phyloP scores from a whole-genome alignment of 2,329 filamentous ascomycete species.

The Sporothrix humicola region DNA sequence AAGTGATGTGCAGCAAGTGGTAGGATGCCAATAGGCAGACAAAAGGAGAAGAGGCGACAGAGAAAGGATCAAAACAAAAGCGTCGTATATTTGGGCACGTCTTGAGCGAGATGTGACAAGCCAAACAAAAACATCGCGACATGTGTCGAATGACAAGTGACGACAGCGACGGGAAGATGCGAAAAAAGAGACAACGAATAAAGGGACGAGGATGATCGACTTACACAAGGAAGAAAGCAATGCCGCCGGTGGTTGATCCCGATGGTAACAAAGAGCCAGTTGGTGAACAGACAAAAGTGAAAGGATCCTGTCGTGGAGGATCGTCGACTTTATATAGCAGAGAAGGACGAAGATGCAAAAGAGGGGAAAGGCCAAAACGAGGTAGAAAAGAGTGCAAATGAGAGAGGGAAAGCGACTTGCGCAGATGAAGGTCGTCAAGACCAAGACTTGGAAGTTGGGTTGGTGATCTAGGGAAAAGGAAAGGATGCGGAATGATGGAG shows the following conservation, averaged over 20 bases:
- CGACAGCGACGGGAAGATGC: neutral
- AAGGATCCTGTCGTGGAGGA: neutral
- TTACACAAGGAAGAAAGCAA: constrained; percentile 15
- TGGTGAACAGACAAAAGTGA: constrained; percentile 17
- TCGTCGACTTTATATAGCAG: constrained; percentile 26
- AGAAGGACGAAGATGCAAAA: constrained; percentile 1
- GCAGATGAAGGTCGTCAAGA: constrained; percentile 24
- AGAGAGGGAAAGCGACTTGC: constrained; percentile 9
- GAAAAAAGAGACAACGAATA: neutral
- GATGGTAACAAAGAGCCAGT: constrained; percentile 1
- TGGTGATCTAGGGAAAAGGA: neutral
- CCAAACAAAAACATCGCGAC: neutral
- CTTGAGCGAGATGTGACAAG: neutral
- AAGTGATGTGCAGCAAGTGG: constrained; percentile 3
- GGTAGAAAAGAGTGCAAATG: neutral
- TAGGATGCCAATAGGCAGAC: neutral
- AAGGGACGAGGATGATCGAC: neutral
- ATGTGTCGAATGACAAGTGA: neutral
- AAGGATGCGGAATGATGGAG: neutral
- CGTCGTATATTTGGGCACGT: neutral
- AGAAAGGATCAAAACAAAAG: neutral
- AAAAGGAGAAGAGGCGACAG: neutral
- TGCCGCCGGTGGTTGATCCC: neutral
- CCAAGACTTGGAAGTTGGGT: neutral
- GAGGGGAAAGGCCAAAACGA: neutral